These are phyloP conservation scores for Dendrostoma leiphaemia DNA, from an alignment of 2,329 filamentous ascomycete species.

Conservation along the genomic window DNA sequence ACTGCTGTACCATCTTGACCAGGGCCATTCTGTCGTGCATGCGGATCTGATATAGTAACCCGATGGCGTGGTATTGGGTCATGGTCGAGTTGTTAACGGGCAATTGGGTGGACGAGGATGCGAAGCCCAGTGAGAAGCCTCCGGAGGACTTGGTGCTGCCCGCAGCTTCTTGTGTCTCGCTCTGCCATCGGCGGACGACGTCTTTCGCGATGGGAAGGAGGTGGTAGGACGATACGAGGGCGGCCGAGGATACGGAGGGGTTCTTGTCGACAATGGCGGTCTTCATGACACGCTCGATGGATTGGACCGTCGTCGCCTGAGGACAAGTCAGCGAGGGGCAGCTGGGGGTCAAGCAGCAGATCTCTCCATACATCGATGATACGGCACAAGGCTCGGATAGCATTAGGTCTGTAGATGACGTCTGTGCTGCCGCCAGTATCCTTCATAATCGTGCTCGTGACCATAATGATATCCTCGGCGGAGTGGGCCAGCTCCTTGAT, in stretches of 20 bases:
- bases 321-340: conserved; percentile 19
- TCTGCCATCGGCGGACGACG: conserved; percentile 96
- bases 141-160: conserved; percentile 84
- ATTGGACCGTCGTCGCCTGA: conserved; percentile 90
- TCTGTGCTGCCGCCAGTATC: conserved; percentile 95
- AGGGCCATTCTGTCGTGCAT: conserved; percentile 96
- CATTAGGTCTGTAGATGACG: conserved; percentile 90
- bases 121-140: conserved; percentile 89
- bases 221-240: conserved; percentile 95
- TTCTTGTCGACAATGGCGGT: conserved; percentile 99
- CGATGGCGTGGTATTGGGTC: conserved; percentile 98
- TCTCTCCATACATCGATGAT: conserved; percentile 82
- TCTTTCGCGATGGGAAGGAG: conserved; percentile 94
- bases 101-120: conserved; percentile 70
- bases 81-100: conserved; percentile 93
- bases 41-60: conserved; percentile 95
- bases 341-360: conserved; percentile 1
- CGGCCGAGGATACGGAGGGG: conserved; percentile 92
- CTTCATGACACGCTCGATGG: conserved; percentile 97
- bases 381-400: conserved; percentile 89
- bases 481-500: conserved; percentile 96
- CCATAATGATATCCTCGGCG: conserved; percentile 99
- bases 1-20: conserved; percentile 99
- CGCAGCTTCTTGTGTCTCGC: conserved; percentile 95
- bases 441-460: conserved; percentile 99